These are phyloP conservation scores for Amphirosellinia nigrospora DNA, from an alignment of 495 filamentous ascomycete genomes.

Conservation along the genomic window DNA sequence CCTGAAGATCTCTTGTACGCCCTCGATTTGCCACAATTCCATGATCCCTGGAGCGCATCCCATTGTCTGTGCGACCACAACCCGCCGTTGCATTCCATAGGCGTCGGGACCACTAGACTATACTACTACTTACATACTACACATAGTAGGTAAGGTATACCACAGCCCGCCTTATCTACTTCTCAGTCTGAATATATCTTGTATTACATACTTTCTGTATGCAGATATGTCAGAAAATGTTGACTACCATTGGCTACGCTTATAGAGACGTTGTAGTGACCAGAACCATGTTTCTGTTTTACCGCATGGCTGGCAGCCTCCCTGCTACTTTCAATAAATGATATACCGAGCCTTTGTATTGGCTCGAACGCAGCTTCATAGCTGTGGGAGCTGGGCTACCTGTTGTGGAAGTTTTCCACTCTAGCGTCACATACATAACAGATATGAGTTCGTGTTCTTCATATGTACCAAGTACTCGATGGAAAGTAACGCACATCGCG, in stretches of 20 bases:
- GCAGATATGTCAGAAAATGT: background rate
- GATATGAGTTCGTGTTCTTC: background rate
- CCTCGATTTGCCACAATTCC: conserved; percentile 8
- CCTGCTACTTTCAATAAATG: background rate
- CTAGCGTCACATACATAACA: background rate
- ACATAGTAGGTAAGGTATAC: no score
- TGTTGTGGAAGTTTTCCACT: background rate
- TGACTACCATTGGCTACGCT: conserved; percentile 9
- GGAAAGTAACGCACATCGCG: background rate
- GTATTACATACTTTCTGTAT: conserved; percentile 4
- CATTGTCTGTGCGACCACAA: conserved; percentile 19
- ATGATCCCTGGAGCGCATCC: conserved; percentile 21
- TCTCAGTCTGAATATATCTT: background rate
- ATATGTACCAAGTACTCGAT: background rate
- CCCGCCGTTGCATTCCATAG: conserved; percentile 12
- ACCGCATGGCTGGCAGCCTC: background rate
- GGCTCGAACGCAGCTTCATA: background rate
- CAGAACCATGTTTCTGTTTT: conserved; percentile 8
- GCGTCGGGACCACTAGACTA: conserved; percentile 1
- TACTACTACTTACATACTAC: no score
- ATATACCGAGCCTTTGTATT: background rate
- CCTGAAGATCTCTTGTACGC: conserved; percentile 22
- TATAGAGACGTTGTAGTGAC: background rate
- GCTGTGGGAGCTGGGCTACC: background rate
- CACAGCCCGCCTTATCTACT: background rate